Evolutionary conservation across 2,329 filamentous ascomycete genomes (phyloP), one percentile per base, ranked within the genome.

Genomic region (Leptographium procerum): DNA sequence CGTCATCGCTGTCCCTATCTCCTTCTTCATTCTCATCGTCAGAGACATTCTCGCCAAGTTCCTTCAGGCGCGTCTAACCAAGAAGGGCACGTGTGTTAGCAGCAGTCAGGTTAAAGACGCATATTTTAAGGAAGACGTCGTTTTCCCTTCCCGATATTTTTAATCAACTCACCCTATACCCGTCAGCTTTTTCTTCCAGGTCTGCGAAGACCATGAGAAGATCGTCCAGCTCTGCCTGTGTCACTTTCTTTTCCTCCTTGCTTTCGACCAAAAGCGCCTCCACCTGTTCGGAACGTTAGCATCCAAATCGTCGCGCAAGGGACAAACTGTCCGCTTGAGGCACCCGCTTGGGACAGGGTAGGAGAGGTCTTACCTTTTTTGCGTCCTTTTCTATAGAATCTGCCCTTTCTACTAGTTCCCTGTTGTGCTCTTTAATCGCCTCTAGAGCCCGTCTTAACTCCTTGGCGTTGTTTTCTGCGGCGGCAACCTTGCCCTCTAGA

Each of bases 121-220:
- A 36, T 2, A 4, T 36, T 10, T 8, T 3, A 33, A 10, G 11
- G 3, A 33, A 31, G 11, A 14, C 34, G 36, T 33, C 14, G 19
- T 22, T 13, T 3, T 47, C 24, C 14, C 14, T 7, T 19, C 36
- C 5, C 16, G 7, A 24, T n/a, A 22, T 50, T 28, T 29, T 16
- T 8, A 34, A 50, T 47, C 52, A 45, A 69, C 78, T 64, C 72
- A 87, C 86, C 79, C 89, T 92, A 68, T 92, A 90, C 65, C 82
- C 83, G 48, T 79, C 78, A 54, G 84, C 77, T 72, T 91, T 92
- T 57, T 89, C 87, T 70, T 94, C 89, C 22, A 91, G 68, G 67
- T 94, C 89, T 16, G 83, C 84, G 70, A 91, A 89, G 6, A 94
- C 85, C 74, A 92, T 87, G 40, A 94, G 73, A 57, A 92, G 76